Evolutionary conservation across 345 rosid species (phyloP), one percentile per base, ranked within the genome.

Genomic region (Mercurialis annua): DNA sequence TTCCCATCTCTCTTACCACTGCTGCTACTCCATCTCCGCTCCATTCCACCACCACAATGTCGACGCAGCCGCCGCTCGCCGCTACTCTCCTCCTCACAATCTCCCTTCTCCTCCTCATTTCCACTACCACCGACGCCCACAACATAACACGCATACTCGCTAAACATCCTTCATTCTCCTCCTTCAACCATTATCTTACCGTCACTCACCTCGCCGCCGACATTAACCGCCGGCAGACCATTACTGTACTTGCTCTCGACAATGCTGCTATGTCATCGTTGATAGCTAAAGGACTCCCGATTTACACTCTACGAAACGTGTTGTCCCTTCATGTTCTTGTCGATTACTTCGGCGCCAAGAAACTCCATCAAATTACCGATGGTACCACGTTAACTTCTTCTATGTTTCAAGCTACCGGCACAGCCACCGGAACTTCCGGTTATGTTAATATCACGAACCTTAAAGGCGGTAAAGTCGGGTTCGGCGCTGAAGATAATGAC

Each of bases 371-470:
- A 64, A 66, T 73, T 12, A 75, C 71, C 4, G 59, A 66, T 10
- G 74, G 74, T 21, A 46, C 64, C 20, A 53, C 73, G 6, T 38
- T 66, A 53, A 70, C 71, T 36, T 47, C 78, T 51, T 43, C 78
- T 64, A 75, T 70, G 74, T 75, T 75, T 66, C 78, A 75, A 48
- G 78, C 78, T 5, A 75, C 78, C 31, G 78, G 78, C 0, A 14
- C 74, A 8, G 78, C 78, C 11, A 6, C 64, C 23, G 78, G 78
- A 20, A 47, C 78, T 15, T 65, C 78, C 0, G 78, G 78, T 2
- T 75, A 75, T 33, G 62, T 75, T 15, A 75, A 70, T 47, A 75
- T 75, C 10, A 75, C 78, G 1, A 71, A 75, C 36, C 62, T 60
- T 20, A 75, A 66, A 17, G 74, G 71, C 3, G 78, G 74, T 1